Evolutionary conservation across 768 basidiomycete species (phyloP).

Genomic region (Fistulinella prunicolor): DNA sequence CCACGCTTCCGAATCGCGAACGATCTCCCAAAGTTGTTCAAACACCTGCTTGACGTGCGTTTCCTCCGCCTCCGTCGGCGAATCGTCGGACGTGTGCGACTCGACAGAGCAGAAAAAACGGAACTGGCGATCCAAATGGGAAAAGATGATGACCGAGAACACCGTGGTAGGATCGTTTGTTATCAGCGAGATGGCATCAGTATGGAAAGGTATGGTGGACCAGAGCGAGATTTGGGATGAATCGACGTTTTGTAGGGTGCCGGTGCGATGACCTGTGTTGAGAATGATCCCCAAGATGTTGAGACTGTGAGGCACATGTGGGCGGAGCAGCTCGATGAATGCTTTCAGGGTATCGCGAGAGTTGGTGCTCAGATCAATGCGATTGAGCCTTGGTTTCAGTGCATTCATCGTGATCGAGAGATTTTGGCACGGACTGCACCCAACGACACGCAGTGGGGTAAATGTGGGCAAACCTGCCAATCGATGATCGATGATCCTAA

Average conservation of each 20-base stretch:
- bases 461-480: too few relatives aligned
- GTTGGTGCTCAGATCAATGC: conserved; percentile 9
- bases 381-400: conserved; percentile 2
- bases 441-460: too few relatives aligned
- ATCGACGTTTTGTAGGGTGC: conserved; percentile 11
- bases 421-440: too few relatives aligned
- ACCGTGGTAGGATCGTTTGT: too few relatives aligned
- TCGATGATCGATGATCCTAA: too few relatives aligned
- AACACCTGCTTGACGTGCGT: conserved; percentile 17
- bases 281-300: conserved; percentile 17
- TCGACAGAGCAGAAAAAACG: conserved; percentile 19
- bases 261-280: conserved; percentile 15
- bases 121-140: conserved; percentile 11
- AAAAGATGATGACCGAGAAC: conserved; percentile 22
- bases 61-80: conserved; percentile 6
- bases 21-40: conserved; percentile 4
- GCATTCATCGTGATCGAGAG: background rate
- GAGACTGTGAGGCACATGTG: conserved; percentile 12
- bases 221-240: conserved; percentile 16
- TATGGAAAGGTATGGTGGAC: conserved; percentile 16
- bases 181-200: background rate
- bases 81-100: background rate
- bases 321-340: conserved; percentile 13
- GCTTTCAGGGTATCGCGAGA: conserved; percentile 1
- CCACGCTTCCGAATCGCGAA: background rate